phyloP scores from a whole-genome alignment of 805 yeast species.

The Starmera amethionina region DNA sequence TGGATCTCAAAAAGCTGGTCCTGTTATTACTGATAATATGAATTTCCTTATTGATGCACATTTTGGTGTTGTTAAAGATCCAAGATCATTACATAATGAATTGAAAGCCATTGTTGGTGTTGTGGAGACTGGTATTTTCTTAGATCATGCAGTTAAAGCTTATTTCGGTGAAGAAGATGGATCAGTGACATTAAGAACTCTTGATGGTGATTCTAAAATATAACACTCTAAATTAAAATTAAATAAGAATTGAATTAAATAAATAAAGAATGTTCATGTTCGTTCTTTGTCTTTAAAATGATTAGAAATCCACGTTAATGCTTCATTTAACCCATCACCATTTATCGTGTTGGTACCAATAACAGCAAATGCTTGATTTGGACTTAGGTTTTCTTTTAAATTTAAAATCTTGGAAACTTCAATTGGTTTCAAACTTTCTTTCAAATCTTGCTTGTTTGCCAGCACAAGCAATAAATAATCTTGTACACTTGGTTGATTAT shows the following conservation, averaged over 20 bases:
- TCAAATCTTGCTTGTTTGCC: conserved; percentile 93
- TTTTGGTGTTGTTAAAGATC: conserved; percentile 62
- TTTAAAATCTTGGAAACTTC: conserved; percentile 69
- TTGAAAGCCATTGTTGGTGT: conserved; percentile 82
- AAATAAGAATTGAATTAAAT: background rate
- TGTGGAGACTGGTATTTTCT: conserved; percentile 91
- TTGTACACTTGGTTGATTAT: conserved; percentile 37
- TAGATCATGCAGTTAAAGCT: conserved; percentile 58
- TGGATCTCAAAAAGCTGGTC: conserved; percentile 90
- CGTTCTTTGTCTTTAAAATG: conserved; percentile 30
- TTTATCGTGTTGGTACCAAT: conserved; percentile 85
- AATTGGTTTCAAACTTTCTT: conserved; percentile 81
- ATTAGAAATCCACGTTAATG: conserved; percentile 75
- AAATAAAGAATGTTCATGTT: background rate
- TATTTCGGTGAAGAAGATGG: conserved; percentile 89
- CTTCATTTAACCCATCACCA: conserved; percentile 85
- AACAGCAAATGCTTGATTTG: conserved; percentile 80
- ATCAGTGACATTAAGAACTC: conserved; percentile 28
- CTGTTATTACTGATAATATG: conserved; percentile 91
- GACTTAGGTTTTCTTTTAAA: conserved; percentile 43
- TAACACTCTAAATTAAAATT: background rate
- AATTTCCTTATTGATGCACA: conserved; percentile 90
- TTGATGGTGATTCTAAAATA: conserved; percentile 11
- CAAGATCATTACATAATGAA: conserved; percentile 43
- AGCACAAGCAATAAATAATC: conserved; percentile 72